These are phyloP conservation scores for Mortierella sp. DNA, from an alignment of 371 early-diverging fungal species.

Conservation along the genomic window DNA sequence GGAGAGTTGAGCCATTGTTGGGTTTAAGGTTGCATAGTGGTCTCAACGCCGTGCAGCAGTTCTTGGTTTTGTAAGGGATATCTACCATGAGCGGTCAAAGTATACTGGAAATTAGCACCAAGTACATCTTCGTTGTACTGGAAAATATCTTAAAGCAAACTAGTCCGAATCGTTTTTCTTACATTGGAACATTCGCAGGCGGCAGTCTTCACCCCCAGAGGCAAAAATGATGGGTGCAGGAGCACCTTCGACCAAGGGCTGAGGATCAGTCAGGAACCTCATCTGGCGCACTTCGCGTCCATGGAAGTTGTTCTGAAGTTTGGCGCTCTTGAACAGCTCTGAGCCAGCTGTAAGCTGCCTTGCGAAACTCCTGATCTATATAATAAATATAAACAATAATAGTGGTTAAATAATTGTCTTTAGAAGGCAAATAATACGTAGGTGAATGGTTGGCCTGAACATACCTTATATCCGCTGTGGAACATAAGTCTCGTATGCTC, in stretches of 20 bases:
- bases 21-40: conserved; percentile 56
- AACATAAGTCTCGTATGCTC: conserved; percentile 66
- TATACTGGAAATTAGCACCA: neutral
- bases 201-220: conserved; percentile 42
- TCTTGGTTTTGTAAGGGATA: conserved; percentile 57
- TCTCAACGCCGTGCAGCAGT: conserved; percentile 39
- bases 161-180: neutral
- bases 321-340: conserved; percentile 64
- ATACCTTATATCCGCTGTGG: conserved; percentile 64
- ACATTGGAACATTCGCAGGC: conserved; percentile 54
- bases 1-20: conserved; percentile 43
- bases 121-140: neutral
- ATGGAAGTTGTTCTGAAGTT: conserved; percentile 68
- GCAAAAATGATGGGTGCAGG: conserved; percentile 47
- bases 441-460: neutral
- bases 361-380: conserved; percentile 64
- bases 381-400: neutral
- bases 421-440: neutral
- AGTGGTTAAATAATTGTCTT: neutral
- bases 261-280: conserved; percentile 39
- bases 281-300: conserved; percentile 72
- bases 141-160: conserved; percentile 18
- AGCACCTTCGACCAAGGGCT: conserved; percentile 34
- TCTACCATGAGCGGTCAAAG: conserved; percentile 13
- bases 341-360: conserved; percentile 60